Conservation (phyloP, 257 asterid genomes). For the Penstemon davidsonii region DNA sequence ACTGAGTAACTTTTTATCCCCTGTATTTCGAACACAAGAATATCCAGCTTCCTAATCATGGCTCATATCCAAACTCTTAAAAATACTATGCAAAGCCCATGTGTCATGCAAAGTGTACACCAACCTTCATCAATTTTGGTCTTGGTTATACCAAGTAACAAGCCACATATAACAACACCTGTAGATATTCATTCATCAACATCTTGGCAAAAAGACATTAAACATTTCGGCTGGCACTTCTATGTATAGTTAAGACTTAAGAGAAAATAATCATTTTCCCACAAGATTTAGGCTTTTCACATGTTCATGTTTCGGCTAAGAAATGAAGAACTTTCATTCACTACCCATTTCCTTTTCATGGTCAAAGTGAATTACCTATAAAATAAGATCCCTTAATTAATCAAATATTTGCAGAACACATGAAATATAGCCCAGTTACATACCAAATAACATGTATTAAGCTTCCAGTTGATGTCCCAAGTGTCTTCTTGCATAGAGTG, state of each 20-base stretch:
- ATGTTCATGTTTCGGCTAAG: neutral
- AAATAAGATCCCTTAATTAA: neutral
- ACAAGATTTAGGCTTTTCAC: neutral
- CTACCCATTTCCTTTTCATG: neutral
- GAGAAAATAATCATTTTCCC: neutral
- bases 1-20: neutral
- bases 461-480: conserved; percentile 97
- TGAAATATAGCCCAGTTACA: conserved; percentile 12
- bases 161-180: neutral
- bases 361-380: neutral
- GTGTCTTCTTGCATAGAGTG: conserved; percentile 95
- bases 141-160: neutral
- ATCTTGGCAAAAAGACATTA: neutral
- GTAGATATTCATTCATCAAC: neutral
- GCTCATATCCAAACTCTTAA: too few relatives aligned
- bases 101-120: neutral
- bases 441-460: conserved; percentile 98
- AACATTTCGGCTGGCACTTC: neutral
- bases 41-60: too few relatives aligned
- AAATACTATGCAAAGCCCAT: neutral
- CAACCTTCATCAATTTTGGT: neutral
- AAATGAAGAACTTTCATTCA: neutral
- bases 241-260: neutral
- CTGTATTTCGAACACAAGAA: neutral
- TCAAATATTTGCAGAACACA: neutral